Conservation (phyloP, 148 eudicot genomes). For the Chenopodium formosanum region DNA sequence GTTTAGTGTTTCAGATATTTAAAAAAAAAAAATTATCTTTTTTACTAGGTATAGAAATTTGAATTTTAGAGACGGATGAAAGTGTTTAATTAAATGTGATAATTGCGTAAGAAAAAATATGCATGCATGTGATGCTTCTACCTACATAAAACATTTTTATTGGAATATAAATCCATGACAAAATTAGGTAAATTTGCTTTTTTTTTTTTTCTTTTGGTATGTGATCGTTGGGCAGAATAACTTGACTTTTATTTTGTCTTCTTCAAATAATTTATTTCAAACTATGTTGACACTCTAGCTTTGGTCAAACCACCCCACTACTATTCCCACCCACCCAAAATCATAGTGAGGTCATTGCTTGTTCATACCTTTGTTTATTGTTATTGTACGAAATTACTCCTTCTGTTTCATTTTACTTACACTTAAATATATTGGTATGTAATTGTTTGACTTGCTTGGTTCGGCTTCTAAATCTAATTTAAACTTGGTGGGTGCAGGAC, state of each 20-base stretch:
- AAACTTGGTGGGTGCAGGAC: conserved; percentile 43
- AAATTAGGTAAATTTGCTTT: background rate
- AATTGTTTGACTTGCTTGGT: background rate
- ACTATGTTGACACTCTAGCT: background rate
- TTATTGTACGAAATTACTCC: no score
- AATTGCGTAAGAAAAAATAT: background rate
- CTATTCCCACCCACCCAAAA: background rate
- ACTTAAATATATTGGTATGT: no score
- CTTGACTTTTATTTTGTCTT: background rate
- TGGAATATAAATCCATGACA: background rate
- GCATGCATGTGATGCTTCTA: background rate
- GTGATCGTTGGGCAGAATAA: background rate
- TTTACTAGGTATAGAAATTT: no score
- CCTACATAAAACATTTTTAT: background rate
- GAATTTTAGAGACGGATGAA: no score
- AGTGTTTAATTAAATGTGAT: background rate
- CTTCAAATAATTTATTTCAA: background rate
- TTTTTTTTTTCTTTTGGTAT: background rate
- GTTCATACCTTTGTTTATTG: no score
- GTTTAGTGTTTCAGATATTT: no score
- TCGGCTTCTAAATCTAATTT: background rate
- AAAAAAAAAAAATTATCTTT: no score
- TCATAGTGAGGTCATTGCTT: background rate
- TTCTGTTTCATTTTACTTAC: no score
- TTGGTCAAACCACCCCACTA: background rate